Base-by-base conservation (phyloP, 1,284 basidiomycete species). In the Coniferiporia weirii region DNA sequence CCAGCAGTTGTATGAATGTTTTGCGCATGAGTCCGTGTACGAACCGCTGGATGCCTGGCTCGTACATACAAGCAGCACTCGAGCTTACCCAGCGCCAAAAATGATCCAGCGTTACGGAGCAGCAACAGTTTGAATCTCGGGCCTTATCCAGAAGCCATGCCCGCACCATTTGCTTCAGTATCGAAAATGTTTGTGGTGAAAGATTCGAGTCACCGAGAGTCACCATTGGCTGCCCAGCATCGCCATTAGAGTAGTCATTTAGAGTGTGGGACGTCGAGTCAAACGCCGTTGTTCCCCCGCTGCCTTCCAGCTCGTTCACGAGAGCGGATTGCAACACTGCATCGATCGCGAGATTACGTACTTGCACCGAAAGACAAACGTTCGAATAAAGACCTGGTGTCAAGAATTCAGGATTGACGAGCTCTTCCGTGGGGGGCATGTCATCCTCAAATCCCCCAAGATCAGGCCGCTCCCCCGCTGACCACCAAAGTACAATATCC, bases 31-130 rank as follows among this genome's bases (percentile, higher is more conserved):
- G 81, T 8, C 95, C 91, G 65, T 95, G 90, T 12, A 99, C 77
- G 75, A 99, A 99, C 0, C 91, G 86, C 70, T 98, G 94, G 5
- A 99, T 79, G 54, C 93, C 90, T 1, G 95, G 89, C 70, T 99
- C 97, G 69, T 94, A 97, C 78, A 99, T 85, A 61, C 87, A 83
- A 35, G 95, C 92, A 2, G 85, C 79, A 51, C 82, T 85, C 1
- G 91, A 95, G 67, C 87, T 91, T 63, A 97, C 83, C 97, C 97
- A 99, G 35, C 97, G 81, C 95, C 95, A 98, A 75, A 99, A 98
- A 71, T 98, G 95, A 69, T 96, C 93, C 54, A 91, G 81, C 0
- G 82, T 80, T 6, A 91, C 68, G 6, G 83, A 80, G 0, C 86
- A 82, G 0, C 88, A 83, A 57, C 84, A 82, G 38, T 81, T 79